Percentiles rank a stretch among this genome's conserved stretches.
phyloP scores from a whole-genome alignment of 208 protist genomes.

The Porcisia deanei region DNA sequence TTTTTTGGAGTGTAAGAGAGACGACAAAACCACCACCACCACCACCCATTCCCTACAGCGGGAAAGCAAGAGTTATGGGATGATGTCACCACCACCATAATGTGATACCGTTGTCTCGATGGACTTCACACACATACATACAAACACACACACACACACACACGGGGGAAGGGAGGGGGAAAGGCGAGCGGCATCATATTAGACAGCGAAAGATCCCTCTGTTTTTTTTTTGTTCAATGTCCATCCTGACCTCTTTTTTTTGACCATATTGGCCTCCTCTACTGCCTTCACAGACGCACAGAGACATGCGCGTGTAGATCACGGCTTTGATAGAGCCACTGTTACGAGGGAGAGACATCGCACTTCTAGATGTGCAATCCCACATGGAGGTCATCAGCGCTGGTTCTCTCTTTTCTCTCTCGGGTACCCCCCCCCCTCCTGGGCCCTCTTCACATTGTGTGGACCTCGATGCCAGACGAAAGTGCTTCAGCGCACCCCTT shows the following conservation, averaged over 20 bases:
- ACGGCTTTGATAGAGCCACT: neutral
- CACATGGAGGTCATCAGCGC: too few species aligned
- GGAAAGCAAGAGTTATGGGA: neutral
- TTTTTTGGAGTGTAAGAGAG: too few species aligned
- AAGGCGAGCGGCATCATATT: too few species aligned
- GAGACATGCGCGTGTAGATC: neutral
- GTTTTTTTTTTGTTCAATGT: neutral
- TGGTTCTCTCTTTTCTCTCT: too few species aligned
- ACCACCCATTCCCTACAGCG: neutral
- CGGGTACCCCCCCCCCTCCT: too few species aligned
- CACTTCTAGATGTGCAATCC: too few species aligned
- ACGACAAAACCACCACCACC: too few species aligned
- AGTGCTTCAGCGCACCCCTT: too few species aligned
- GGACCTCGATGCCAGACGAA: too few species aligned
- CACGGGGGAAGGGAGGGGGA: slow-evolving; percentile 1
- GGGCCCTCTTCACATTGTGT: too few species aligned
- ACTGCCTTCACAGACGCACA: neutral
- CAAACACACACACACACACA: neutral
- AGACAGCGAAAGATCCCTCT: too few species aligned
- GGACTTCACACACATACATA: neutral
- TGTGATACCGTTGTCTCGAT: neutral
- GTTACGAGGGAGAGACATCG: too few species aligned
- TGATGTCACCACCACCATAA: neutral
- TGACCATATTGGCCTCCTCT: neutral
- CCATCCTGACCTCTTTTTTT: neutral